Base-by-base conservation (phyloP, 2,329 filamentous ascomycete species). In the Sporothrix euskadiensis region DNA sequence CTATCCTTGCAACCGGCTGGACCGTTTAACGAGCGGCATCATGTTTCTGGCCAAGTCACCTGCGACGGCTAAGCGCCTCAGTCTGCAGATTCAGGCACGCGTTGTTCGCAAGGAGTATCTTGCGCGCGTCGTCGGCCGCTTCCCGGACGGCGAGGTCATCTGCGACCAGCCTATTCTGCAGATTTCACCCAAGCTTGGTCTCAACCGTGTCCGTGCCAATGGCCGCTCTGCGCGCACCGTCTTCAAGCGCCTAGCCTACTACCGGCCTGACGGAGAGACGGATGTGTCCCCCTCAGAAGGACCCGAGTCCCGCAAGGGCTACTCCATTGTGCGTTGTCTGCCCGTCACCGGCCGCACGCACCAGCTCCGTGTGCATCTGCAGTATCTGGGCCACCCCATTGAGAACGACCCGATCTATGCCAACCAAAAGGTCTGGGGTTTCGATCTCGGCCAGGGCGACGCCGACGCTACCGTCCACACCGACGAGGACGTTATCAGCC, bases 361-460 rank as follows among this genome's bases (percentile, higher is more conserved):
- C 79, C 96, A 99, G 81, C 88, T 99, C 68, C 90, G 96, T 47
- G 96, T 99, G 22, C 96, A 99, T 79, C 86, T 99, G 19, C 96
- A 99, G 80, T 97, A 93, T 81, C 85, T 99, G 3, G 96, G 96
- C 0, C 92, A 98, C 80, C 96, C 96, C 1, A 98, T 99, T 77
- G 91, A 94, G 76, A 99, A 99, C 81, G 96, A 99, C 80, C 96
- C 96, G 8, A 98, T 99, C 78, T 99, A 99, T 81, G 94, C 93
- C 78, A 99, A 99, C 80, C 90, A 93, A 79, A 90, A 90, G 73
- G 96, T 99, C 12, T 99, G 97, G 86, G 96, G 96, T 0, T 85
- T 91, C 0, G 87, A 91, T 10, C 88, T 99, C 0, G 96, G 93
- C 19, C 88, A 83, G 71, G 84, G 87, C 72, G 89, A 91, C 75